Base-by-base conservation (phyloP, 2,329 filamentous ascomycete species). In the Rasamsonia emersonii region DNA sequence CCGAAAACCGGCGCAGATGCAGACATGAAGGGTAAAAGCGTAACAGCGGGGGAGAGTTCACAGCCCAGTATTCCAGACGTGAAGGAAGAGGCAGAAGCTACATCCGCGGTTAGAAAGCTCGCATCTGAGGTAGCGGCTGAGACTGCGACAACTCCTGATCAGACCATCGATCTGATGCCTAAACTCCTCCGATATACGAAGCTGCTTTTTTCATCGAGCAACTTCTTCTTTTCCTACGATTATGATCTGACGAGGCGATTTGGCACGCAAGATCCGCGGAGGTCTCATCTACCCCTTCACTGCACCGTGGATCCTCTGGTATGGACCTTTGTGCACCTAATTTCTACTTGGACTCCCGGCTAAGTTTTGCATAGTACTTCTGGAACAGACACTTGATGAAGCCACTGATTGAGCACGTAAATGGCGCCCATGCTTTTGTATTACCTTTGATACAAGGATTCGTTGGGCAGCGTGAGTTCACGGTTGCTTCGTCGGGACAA, bases 171-270 rank as follows among this genome's bases (percentile, higher is more conserved):
- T 23, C 60, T 96, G 18, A 65, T 93, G 8, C 89, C 89, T 1
- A 93, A 94, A 50, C 68, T 96, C 23, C 59, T 98, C 24, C 75
- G 82, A 24, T 93, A 84, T 18, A 79, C 86, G 2, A 84, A 84
- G 50, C 75, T 96, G 34, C 75, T 94, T 38, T 89, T 95, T 51
- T 79, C 82, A 1, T 86, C 82, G 0, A 73, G 73, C 41, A 95
- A 85, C 54, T 96, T 95, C 58, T 96, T 82, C 65, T 98, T 89
- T 56, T 88, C 88, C 1, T 95, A 98, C 55, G 91, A 98, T 43
- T 73, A 89, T 53, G 88, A 98, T 53, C 74, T 98, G 30, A 96
- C 91, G 1, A 74, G 80, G 35, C 77, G 73, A 33, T 54, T 73
- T 39, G 54, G 57, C 32, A 53, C 56, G 21, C 58, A 65, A 45